Conservation (phyloP, 2,329 filamentous ascomycete genomes). For the Onygenales sp. region DNA sequence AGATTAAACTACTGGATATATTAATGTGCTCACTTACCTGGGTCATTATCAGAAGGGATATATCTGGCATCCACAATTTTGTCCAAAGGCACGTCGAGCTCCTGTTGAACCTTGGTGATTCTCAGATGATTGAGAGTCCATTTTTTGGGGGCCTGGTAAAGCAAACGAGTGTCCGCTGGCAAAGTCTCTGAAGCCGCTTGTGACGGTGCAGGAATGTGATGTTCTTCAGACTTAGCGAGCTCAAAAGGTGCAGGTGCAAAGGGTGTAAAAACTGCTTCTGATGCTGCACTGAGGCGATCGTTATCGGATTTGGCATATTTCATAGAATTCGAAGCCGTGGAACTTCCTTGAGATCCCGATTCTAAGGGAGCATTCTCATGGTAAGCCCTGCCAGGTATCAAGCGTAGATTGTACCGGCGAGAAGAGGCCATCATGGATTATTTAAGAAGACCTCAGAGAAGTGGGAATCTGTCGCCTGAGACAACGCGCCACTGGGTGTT, state of each 20-base stretch:
- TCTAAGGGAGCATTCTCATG: background rate
- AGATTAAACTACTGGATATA: too few relatives aligned
- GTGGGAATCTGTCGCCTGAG: too few relatives aligned
- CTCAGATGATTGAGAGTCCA: background rate
- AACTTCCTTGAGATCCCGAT: background rate
- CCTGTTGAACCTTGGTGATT: background rate
- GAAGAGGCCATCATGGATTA: background rate
- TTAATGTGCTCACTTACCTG: too few relatives aligned
- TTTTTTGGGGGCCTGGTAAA: background rate
- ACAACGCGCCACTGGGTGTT: too few relatives aligned
- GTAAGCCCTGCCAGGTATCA: background rate
- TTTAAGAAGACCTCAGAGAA: background rate
- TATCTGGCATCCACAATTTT: too few relatives aligned
- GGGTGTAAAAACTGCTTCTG: background rate
- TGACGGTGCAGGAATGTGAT: background rate
- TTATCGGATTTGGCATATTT: background rate
- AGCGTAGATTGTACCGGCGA: background rate
- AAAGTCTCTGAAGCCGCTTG: background rate
- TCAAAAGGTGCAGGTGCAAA: too few relatives aligned
- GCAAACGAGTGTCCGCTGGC: background rate
- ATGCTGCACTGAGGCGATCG: background rate
- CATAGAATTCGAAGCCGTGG: background rate
- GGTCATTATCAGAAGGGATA: too few relatives aligned
- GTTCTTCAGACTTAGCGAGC: background rate
- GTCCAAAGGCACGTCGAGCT: background rate